phyloP scores from a whole-genome alignment of 2,329 filamentous ascomycete genomes.

The Ophiostoma tasmaniense region DNA sequence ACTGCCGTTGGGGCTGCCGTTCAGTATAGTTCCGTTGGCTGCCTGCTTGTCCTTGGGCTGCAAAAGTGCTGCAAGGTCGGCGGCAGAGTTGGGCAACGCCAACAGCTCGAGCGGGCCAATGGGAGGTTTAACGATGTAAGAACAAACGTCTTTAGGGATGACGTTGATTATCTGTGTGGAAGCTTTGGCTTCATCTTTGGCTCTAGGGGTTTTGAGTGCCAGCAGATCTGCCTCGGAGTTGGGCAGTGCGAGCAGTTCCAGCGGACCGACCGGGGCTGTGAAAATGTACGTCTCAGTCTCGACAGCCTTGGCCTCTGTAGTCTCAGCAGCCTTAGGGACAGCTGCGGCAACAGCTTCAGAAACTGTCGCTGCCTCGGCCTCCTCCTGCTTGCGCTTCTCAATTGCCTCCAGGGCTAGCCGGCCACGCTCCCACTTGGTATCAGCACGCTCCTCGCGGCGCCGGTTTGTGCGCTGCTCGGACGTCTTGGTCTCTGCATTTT shows the following conservation, averaged over 20 bases:
- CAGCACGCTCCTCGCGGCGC: slow-evolving; percentile 69
- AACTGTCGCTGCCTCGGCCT: not conserved
- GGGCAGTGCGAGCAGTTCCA: slow-evolving; percentile 2
- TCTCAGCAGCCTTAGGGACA: not conserved
- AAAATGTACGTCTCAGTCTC: not conserved
- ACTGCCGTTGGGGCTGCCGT: not conserved
- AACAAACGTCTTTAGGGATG: not conserved
- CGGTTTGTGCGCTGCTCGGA: slow-evolving; percentile 73
- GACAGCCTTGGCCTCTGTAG: too few relatives aligned
- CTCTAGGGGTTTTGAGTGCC: not conserved
- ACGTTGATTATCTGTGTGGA: not conserved
- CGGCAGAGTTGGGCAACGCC: slow-evolving; percentile 46
- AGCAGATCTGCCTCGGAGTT: not conserved
- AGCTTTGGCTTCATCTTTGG: not conserved
- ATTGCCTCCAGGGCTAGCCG: slow-evolving; percentile 77
- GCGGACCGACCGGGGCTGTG: not conserved
- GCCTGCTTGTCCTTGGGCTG: not conserved
- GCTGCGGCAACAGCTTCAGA: too few relatives aligned
- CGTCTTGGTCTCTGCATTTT: slow-evolving; percentile 35
- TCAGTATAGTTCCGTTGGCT: not conserved
- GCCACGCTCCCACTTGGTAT: slow-evolving; percentile 88
- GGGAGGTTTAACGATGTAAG: slow-evolving; percentile 26
- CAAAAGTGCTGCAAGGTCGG: slow-evolving; percentile 27
- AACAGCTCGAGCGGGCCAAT: slow-evolving; percentile 42
- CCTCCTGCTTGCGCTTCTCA: slow-evolving; percentile 53